These are phyloP conservation scores for Suillus luteus DNA, from an alignment of 768 basidiomycete genomes.

Conservation along the genomic window DNA sequence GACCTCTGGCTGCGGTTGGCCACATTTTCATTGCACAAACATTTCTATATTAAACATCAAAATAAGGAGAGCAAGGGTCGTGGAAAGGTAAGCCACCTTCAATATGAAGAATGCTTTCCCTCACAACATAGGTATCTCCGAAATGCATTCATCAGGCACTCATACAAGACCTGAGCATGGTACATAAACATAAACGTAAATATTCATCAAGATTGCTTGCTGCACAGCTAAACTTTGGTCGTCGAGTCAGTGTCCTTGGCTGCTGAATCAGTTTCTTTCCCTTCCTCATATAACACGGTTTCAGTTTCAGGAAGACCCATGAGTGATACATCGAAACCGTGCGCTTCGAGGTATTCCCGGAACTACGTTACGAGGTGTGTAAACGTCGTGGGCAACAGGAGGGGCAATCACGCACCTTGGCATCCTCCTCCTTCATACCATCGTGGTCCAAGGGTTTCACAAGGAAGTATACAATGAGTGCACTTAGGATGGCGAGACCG, in stretches of 20 bases:
- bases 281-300: conserved; percentile 20
- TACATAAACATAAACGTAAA: neutral
- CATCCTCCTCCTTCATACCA: conserved; percentile 79
- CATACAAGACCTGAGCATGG: neutral
- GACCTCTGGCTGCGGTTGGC: neutral
- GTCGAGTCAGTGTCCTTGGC: conserved; percentile 10
- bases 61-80: neutral
- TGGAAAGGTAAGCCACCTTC: neutral
- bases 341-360: conserved; percentile 74
- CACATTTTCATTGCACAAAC: neutral
- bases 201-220: neutral
- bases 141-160: neutral
- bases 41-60: neutral
- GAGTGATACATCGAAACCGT: conserved; percentile 76
- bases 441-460: conserved; percentile 74
- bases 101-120: neutral
- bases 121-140: too few species aligned
- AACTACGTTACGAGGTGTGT: conserved; percentile 47
- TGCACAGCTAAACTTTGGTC: conserved; percentile 14
- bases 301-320: conserved; percentile 58
- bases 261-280: conserved; percentile 20
- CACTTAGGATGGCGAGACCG: conserved; percentile 80
- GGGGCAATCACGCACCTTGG: conserved; percentile 43
- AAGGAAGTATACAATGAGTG: conserved; percentile 69
- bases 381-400: neutral